These are phyloP conservation scores for Exophiala xenobiotica DNA, from an alignment of 2,329 filamentous ascomycete genomes.

Conservation along the genomic window DNA sequence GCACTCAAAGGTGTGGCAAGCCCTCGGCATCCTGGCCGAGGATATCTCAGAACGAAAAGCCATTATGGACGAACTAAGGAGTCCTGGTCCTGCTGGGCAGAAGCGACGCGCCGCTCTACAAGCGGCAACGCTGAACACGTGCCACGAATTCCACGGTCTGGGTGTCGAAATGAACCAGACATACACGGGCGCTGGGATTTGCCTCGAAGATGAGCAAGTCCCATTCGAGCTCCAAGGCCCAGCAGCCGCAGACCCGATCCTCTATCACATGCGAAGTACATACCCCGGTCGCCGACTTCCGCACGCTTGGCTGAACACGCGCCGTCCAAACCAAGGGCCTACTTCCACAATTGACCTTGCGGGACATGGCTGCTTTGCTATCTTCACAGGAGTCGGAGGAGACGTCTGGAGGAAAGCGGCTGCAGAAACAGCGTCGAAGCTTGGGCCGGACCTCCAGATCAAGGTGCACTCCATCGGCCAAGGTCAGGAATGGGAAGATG, in stretches of 20 bases:
- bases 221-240: not conserved
- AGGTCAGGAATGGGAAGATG: slow-evolving; percentile 56
- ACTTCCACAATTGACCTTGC: no score
- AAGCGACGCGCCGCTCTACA: slow-evolving; percentile 41
- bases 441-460: slow-evolving; percentile 38
- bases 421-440: no score
- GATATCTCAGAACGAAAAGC: slow-evolving; percentile 39
- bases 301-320: no score
- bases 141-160: slow-evolving; percentile 54
- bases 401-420: no score
- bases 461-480: slow-evolving; percentile 45
- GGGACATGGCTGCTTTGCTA: no score
- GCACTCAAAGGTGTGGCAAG: slow-evolving; percentile 48
- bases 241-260: not conserved
- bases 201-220: slow-evolving; percentile 42
- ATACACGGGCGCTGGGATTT: slow-evolving; percentile 48
- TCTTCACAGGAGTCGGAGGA: no score
- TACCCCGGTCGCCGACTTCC: no score
- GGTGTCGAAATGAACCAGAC: slow-evolving; percentile 61
- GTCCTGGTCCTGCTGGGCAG: slow-evolving; percentile 38
- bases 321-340: no score
- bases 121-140: slow-evolving; percentile 42
- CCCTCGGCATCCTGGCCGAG: slow-evolving; percentile 45
- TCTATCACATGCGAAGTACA: not conserved
- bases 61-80: slow-evolving; percentile 36